These are phyloP conservation scores for Lodderomyces elongisporus DNA, from an alignment of 1,139 yeast species.

Conservation along the genomic window DNA sequence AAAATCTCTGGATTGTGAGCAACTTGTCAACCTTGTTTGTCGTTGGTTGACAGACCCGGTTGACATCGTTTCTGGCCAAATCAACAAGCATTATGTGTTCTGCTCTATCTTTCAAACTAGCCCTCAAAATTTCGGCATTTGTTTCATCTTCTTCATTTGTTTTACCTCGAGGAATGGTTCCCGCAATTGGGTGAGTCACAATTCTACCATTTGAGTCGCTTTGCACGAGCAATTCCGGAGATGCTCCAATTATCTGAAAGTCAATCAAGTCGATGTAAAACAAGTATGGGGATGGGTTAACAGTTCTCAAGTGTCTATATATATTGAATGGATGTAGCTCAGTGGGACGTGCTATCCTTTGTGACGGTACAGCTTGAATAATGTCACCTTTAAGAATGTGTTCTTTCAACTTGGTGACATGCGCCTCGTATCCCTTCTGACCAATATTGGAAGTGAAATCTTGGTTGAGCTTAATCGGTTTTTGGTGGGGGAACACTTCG, in stretches of 20 bases:
- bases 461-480: conserved; percentile 60
- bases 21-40: conserved; percentile 84
- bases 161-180: conserved; percentile 85
- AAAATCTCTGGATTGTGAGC: conserved; percentile 84
- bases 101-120: conserved; percentile 89
- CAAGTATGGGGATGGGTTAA: conserved; percentile 94
- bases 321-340: conserved; percentile 94
- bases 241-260: conserved; percentile 94
- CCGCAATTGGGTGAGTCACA: conserved; percentile 96
- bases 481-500: conserved; percentile 52
- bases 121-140: conserved; percentile 67
- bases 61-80: conserved; percentile 91
- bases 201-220: conserved; percentile 67
- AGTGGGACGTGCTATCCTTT: conserved; percentile 92
- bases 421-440: conserved; percentile 83
- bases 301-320: conserved; percentile 88
- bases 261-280: conserved; percentile 88
- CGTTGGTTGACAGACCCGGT: conserved; percentile 85
- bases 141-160: conserved; percentile 88
- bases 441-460: conserved; percentile 84
- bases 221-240: conserved; percentile 89
- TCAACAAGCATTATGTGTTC: conserved; percentile 99
- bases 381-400: conserved; percentile 90
- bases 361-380: conserved; percentile 97
- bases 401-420: conserved; percentile 66